Base-by-base conservation (phyloP, 2,329 filamentous ascomycete genomes). In the Colletotrichum sp. region DNA sequence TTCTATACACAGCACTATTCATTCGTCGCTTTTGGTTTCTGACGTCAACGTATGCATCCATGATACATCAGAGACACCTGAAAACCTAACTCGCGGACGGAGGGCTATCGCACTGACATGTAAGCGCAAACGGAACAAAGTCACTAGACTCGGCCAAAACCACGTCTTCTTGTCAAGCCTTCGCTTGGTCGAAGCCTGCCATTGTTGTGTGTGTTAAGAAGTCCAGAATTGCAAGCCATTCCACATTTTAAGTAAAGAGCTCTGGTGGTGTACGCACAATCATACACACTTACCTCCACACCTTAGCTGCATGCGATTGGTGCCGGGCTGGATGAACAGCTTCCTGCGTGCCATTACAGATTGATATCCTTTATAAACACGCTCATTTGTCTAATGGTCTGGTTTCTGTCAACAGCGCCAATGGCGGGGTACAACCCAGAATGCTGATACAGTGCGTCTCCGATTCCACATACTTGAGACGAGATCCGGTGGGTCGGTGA, bases 321-420 rank as follows among this genome's bases (percentile, higher is more conserved):
- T 26, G 26, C 26, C 26, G 26, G 26, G 26, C 26, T 26, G 1
- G 26, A 26, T 26, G 39, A 44, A 44, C 8, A 18, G 8, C 16
- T n/a, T 0, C 18, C 18, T 3, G 18, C 6, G 5, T 44, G 16
- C 9, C 1, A n/a, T 10, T n/a, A 0, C 8, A 44, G 18, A 44
- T 44, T 10, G 5, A n/a, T 3, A 44, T 18, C 39, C 8, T 44
- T 44, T 6, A 44, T 44, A n/a, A 44, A n/a, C 3, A n/a, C 18
- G 8, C 3, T n/a, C 18, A 44, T 18, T 1, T 10, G 8, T 10
- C 0, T 10, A 5, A 6, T 44, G 39, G 5, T 44, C 9, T n/a
- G 18, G 39, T 9, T n/a, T 44, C 18, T 44, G 5, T 18, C 8
- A n/a, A n/a, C 18, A 44, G 16, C 36, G 36, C 36, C 2, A 44